A percentile compares a stretch with the other conserved stretches of the same genome.
Conservation (phyloP, 1,139 yeast genomes). For the Debaryomycetaceae sp. region DNA sequence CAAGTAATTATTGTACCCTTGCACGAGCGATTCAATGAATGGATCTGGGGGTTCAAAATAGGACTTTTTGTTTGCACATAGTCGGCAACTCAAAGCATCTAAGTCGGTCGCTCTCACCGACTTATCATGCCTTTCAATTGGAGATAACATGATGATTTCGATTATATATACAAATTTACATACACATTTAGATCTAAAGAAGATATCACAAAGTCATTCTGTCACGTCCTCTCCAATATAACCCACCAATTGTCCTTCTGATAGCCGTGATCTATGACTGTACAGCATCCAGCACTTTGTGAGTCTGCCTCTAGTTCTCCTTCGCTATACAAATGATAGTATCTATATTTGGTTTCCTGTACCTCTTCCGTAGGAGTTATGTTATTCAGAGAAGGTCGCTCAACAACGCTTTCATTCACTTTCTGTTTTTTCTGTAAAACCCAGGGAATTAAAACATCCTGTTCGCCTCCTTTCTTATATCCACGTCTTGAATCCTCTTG, state of each 20-base stretch:
- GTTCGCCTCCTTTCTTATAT: constrained; percentile 85
- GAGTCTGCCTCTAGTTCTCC: constrained; percentile 82
- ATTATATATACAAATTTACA: neutral
- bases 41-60: constrained; percentile 54
- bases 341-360: constrained; percentile 66
- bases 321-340: constrained; percentile 77
- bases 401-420: constrained; percentile 21
- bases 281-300: constrained; percentile 59
- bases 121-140: constrained; percentile 40
- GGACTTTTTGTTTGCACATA: constrained; percentile 50
- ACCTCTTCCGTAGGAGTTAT: constrained; percentile 13
- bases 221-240: constrained; percentile 20
- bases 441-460: constrained; percentile 96
- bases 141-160: constrained; percentile 29
- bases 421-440: constrained; percentile 53
- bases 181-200: too few relatives aligned
- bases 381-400: constrained; percentile 12
- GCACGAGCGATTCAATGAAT: constrained; percentile 40
- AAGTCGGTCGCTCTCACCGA: constrained; percentile 70
- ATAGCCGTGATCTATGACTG: constrained; percentile 69
- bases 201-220: neutral
- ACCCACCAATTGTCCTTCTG: constrained; percentile 96
- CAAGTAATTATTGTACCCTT: constrained; percentile 34
- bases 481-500: constrained; percentile 86
- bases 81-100: constrained; percentile 79